Percentiles rank a stretch among this genome's conserved stretches.
phyloP scores from a whole-genome alignment of 768 basidiomycete species.

The Suillus luteus region DNA sequence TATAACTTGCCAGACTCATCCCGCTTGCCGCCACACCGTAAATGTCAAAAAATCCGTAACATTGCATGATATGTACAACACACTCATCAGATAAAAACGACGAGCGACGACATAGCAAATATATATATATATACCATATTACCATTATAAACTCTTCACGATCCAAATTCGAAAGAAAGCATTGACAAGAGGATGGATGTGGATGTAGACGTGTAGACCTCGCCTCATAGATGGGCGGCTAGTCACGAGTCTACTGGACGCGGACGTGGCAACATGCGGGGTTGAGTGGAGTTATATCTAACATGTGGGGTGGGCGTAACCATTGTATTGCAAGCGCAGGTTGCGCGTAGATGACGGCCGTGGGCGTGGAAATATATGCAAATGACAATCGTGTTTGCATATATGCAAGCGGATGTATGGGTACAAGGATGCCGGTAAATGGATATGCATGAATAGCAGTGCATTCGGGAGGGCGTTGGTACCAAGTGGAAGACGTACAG shows the following conservation, averaged over 20 bases:
- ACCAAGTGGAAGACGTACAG: not conserved
- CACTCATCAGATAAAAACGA: not conserved
- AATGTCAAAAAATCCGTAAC: not conserved
- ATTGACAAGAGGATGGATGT: not conserved
- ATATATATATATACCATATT: not conserved
- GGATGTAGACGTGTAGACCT: not conserved
- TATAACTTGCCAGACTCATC: no score
- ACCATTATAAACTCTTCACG: constrained; percentile 4
- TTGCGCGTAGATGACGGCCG: not conserved
- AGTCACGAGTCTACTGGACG: not conserved
- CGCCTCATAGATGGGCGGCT: not conserved
- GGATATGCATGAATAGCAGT: constrained; percentile 1
- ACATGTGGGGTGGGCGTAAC: not conserved
- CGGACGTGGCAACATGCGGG: not conserved
- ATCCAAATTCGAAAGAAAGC: not conserved
- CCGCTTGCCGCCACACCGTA: not conserved
- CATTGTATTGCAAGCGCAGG: not conserved
- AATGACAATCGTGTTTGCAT: not conserved
- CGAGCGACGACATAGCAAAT: not conserved
- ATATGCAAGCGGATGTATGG: not conserved
- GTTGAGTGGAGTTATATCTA: not conserved
- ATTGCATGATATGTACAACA: constrained; percentile 1
- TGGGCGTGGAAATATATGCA: not conserved
- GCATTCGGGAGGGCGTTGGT: not conserved
- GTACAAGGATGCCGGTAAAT: not conserved